Base-by-base conservation (phyloP, 257 asterid species). In the Plectranthus barbatus region DNA sequence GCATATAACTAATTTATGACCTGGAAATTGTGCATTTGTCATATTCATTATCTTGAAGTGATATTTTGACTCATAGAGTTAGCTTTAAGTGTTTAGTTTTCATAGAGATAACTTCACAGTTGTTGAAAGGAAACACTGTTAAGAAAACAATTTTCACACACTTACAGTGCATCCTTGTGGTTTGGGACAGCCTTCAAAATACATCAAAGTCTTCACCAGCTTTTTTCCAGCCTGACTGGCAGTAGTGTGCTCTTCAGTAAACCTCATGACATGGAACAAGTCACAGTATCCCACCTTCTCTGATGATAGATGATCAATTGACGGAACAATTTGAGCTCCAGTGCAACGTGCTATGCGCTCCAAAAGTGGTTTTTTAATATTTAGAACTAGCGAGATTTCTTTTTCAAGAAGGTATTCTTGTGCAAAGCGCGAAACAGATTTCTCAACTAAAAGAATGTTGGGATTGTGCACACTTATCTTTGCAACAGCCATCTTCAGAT, bases 401-500 rank as follows among this genome's bases (percentile, higher is more conserved):
- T 85, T 89, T 4, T 90, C 88, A n/a, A 86, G 90, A 76, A 92
- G 99, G 74, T 86, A 92, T 60, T 92, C 99, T 77, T 92, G 99
- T 19, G 97, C 99, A 62, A 82, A 68, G 61, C 97, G 94, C 2
- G 99, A 89, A 73, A 92, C 99, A 24, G 99, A 86, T 85, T 89
- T 92, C 86, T 92, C 99, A 72, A 92, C 99, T 83, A 92, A 79
- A 72, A 92, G 93, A 71, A 92, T 81, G 76, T 86, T 84, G 47
- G 99, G 99, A 57, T 78, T 75, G 47, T 89, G 97, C 34, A 86
- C 89, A 76, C 77, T 88, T 55, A 92, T 89, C 79, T 84, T 92
- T 21, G 99, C 90, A 60, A 92, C 95, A 72, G 96, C 96, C 99
- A 92, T 92, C 83, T 89, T 92, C 64, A 92, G 89, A 89, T 92